Evolutionary conservation across 257 asterid genomes (phyloP).

Genomic region (Lycium ferocissimum): DNA sequence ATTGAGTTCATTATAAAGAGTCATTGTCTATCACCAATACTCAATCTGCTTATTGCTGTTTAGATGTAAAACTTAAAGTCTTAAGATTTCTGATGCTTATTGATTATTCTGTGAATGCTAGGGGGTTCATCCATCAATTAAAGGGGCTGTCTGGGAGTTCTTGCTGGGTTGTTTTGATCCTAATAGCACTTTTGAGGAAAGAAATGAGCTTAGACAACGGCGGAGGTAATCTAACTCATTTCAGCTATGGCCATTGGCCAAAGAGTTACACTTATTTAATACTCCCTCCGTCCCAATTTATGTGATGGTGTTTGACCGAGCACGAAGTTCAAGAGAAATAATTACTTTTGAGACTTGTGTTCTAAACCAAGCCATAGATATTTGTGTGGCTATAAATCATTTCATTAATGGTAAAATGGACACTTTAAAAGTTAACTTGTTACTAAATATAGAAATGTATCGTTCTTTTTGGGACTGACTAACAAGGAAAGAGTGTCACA

Average conservation of each 20-base stretch:
- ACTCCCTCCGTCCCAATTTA: too few relatives aligned
- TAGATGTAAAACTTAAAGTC: background rate
- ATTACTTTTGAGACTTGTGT: too few relatives aligned
- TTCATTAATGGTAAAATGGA: too few relatives aligned
- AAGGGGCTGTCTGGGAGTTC: slow-evolving; percentile 96
- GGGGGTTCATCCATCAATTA: slow-evolving; percentile 94
- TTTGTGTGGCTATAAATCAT: too few relatives aligned
- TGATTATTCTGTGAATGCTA: slow-evolving; percentile 38
- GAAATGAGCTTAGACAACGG: slow-evolving; percentile 66
- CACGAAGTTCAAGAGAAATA: too few relatives aligned
- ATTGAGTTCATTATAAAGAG: background rate
- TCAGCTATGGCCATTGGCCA: background rate
- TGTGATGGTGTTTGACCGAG: too few relatives aligned
- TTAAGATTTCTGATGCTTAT: slow-evolving; percentile 15
- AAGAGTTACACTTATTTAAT: background rate
- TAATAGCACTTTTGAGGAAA: slow-evolving; percentile 71
- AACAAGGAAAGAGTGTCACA: too few relatives aligned
- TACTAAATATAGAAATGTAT: too few relatives aligned
- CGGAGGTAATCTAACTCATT: slow-evolving; percentile 63
- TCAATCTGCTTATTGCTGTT: background rate
- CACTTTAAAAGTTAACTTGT: too few relatives aligned
- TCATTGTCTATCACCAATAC: slow-evolving; percentile 9
- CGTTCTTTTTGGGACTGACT: too few relatives aligned
- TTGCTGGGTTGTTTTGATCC: slow-evolving; percentile 95
- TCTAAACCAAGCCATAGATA: too few relatives aligned